Conservation (phyloP, 345 rosid species). For the Eucalyptus urophylla region DNA sequence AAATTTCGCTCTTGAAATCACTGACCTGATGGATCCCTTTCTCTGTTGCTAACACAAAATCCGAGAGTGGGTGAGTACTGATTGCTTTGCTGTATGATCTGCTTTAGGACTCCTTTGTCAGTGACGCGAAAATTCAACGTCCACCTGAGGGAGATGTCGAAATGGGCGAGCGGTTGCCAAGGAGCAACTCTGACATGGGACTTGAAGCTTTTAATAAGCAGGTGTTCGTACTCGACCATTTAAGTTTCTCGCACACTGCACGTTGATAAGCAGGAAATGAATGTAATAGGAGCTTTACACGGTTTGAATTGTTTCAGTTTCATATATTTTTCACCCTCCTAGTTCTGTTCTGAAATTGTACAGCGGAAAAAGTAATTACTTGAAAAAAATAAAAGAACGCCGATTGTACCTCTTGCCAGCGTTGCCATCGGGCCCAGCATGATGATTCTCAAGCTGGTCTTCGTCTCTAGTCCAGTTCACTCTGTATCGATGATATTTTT, state of each 20-base stretch:
- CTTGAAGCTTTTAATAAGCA: constrained; percentile 59
- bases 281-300: neutral
- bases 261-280: neutral
- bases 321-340: neutral
- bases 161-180: constrained; percentile 35
- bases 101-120: constrained; percentile 36
- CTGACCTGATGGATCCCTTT: neutral
- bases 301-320: neutral
- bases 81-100: neutral
- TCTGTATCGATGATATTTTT: neutral
- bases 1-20: neutral
- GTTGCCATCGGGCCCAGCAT: neutral
- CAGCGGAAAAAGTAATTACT: neutral
- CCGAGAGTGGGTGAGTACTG: neutral
- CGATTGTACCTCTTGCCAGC: neutral
- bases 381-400: neutral
- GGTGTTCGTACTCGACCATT: constrained; percentile 5
- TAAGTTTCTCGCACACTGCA: neutral
- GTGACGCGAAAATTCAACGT: constrained; percentile 16
- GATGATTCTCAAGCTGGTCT: neutral
- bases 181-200: constrained; percentile 44
- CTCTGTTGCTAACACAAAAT: neutral
- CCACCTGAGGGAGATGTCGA: constrained; percentile 32
- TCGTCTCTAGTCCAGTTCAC: neutral
- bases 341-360: neutral